phyloP scores from a whole-genome alignment of 2,329 filamentous ascomycete species.

The Cyphellophora europaea region DNA sequence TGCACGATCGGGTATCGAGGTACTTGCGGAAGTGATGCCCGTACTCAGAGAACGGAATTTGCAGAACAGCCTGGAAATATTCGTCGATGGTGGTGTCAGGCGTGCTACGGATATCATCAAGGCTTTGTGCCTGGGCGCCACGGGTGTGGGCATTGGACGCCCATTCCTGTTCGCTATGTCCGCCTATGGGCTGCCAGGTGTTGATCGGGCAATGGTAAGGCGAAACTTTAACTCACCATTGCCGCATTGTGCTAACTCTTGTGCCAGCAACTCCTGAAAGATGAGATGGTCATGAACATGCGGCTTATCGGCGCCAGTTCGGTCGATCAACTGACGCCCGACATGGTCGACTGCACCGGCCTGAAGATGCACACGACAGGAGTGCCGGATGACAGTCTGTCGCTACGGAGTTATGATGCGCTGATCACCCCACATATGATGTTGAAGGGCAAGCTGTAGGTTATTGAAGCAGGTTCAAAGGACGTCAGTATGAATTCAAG shows the following conservation, averaged over 20 bases:
- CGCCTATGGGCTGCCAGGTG: constrained; percentile 76
- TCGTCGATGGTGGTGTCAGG: constrained; percentile 80
- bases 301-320: constrained; percentile 72
- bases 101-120: constrained; percentile 93
- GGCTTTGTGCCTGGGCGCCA: constrained; percentile 83
- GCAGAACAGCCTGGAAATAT: constrained; percentile 74
- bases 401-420: constrained; percentile 48
- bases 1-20: constrained; percentile 77
- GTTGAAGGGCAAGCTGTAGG: constrained; percentile 32
- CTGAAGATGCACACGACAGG: constrained; percentile 51
- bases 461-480: too few species aligned
- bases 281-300: constrained; percentile 99
- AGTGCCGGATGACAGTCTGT: constrained; percentile 54
- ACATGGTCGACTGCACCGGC: constrained; percentile 68
- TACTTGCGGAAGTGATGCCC: constrained; percentile 89
- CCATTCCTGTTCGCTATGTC: constrained; percentile 97
- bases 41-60: constrained; percentile 65
- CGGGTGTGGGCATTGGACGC: constrained; percentile 84
- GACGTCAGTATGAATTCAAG: too few species aligned
- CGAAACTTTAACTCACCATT: background rate
- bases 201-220: constrained; percentile 74
- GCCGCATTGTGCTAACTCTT: too few species aligned
- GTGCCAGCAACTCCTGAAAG: constrained; percentile 69
- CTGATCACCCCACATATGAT: constrained; percentile 41
- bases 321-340: constrained; percentile 69